Evolutionary conservation across 1,284 basidiomycete species (phyloP).

Genomic region (Mycosarcoma maydis): DNA sequence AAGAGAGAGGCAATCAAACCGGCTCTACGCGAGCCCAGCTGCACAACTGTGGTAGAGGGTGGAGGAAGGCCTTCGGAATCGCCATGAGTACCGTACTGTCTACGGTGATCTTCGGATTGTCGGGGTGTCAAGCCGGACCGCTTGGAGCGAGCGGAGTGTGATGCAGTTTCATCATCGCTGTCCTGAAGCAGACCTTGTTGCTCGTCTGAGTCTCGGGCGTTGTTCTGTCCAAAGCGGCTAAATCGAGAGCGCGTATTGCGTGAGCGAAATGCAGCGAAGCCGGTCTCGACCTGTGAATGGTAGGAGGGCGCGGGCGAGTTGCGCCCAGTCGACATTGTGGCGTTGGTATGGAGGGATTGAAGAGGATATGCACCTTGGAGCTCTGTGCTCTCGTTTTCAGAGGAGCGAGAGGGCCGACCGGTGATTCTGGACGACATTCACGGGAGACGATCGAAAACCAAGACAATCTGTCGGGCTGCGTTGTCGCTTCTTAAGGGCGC

Average conservation of each 20-base stretch:
- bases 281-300: constrained; percentile 30
- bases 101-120: constrained; percentile 39
- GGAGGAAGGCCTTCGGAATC: constrained; percentile 18
- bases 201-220: constrained; percentile 41
- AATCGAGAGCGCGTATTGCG: constrained; percentile 36
- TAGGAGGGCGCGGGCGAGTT: constrained; percentile 40
- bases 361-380: constrained; percentile 28
- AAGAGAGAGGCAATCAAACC: constrained; percentile 38
- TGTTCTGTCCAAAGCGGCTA: constrained; percentile 45
- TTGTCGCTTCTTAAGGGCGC: background rate
- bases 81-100: constrained; percentile 34
- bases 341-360: constrained; percentile 1
- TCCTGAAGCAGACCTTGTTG: constrained; percentile 43
- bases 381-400: constrained; percentile 14
- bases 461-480: too few species aligned
- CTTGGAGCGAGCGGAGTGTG: constrained; percentile 8
- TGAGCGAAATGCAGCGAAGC: constrained; percentile 42
- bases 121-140: constrained; percentile 19
- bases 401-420: constrained; percentile 3
- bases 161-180: constrained; percentile 19
- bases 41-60: constrained; percentile 12
- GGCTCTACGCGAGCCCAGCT: constrained; percentile 24
- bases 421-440: constrained; percentile 33
- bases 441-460: background rate
- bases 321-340: constrained; percentile 34